Conservation (phyloP, 2,329 filamentous ascomycete genomes). For the Blastomyces emzantsi region DNA sequence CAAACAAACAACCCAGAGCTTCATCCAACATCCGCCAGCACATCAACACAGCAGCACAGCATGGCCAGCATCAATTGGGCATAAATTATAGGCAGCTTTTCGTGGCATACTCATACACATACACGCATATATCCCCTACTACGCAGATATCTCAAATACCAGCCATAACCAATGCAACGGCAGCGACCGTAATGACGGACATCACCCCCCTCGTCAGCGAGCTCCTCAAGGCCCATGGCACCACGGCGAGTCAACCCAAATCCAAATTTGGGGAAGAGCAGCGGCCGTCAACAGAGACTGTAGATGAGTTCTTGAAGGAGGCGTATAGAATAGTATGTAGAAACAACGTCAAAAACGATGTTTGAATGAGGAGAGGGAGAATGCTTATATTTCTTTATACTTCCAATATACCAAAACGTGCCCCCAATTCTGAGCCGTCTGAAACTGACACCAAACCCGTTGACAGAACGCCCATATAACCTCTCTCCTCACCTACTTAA, state of each 20-base stretch:
- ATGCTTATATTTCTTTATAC: neutral
- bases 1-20: neutral
- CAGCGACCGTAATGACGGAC: constrained; percentile 31
- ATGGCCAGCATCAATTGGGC: neutral
- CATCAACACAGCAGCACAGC: neutral
- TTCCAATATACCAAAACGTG: neutral
- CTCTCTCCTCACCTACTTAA: constrained; percentile 70
- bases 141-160: neutral
- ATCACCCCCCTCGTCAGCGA: constrained; percentile 31
- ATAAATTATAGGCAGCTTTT: neutral
- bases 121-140: neutral
- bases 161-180: neutral
- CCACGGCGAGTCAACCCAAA: constrained; percentile 29
- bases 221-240: constrained; percentile 28
- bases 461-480: constrained; percentile 72
- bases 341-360: neutral
- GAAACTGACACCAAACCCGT: neutral
- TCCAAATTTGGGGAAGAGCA: constrained; percentile 7
- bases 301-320: constrained; percentile 87
- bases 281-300: constrained; percentile 27
- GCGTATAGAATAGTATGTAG: constrained; percentile 79
- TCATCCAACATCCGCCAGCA: neutral
- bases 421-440: neutral
- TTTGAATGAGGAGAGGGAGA: neutral
- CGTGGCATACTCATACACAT: constrained; percentile 1